Percentiles rank a stretch among this genome's conserved stretches.
Conservation (phyloP, 129 eudicot genomes). For the Logfia minima region DNA sequence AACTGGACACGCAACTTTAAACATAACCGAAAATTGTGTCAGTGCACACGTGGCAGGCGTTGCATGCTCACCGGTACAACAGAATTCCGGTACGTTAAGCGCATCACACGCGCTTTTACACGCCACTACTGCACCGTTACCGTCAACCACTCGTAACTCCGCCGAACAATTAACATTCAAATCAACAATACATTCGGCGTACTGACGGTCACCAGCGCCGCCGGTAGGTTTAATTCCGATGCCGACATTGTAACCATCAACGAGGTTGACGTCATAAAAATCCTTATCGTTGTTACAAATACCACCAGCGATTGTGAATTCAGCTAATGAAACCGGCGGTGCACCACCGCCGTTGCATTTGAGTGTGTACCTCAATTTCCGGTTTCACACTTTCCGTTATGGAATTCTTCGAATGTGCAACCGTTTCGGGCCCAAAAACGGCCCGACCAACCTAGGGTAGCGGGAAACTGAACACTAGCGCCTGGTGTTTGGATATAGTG, state of each 20-base stretch:
- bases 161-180: conserved; percentile 55
- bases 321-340: conserved; percentile 64
- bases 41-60: conserved; percentile 68
- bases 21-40: conserved; percentile 58
- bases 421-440: conserved; percentile 88
- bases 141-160: conserved; percentile 50
- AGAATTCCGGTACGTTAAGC: conserved; percentile 58
- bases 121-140: conserved; percentile 54
- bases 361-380: conserved; percentile 65
- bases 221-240: conserved; percentile 58
- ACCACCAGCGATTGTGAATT: conserved; percentile 61
- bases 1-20: conserved; percentile 82
- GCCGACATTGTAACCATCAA: conserved; percentile 80
- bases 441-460: conserved; percentile 76
- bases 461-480: conserved; percentile 48
- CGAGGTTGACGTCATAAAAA: conserved; percentile 75
- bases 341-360: conserved; percentile 71
- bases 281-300: conserved; percentile 58
- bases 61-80: conserved; percentile 71
- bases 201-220: conserved; percentile 70
- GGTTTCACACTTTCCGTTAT: conserved; percentile 59
- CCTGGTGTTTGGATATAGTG: too few relatives aligned
- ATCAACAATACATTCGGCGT: conserved; percentile 73
- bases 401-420: conserved; percentile 58
- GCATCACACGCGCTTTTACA: conserved; percentile 80